Percentiles rank a stretch among this genome's conserved stretches.
phyloP scores from a whole-genome alignment of 768 basidiomycete species.

The Jaapia argillacea region DNA sequence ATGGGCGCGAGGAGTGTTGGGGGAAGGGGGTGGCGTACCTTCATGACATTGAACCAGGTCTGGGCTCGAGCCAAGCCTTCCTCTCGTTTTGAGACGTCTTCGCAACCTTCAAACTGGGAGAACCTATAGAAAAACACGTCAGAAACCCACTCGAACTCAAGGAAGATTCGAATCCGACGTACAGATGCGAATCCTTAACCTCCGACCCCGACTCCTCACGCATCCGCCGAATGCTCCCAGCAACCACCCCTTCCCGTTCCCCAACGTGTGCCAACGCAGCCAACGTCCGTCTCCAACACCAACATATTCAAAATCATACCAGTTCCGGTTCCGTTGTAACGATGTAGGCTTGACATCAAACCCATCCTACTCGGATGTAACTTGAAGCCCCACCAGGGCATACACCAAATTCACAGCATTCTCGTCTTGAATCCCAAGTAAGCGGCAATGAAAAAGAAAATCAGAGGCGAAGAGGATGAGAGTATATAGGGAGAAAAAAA shows the following conservation, averaged over 20 bases:
- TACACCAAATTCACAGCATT: conserved; percentile 79
- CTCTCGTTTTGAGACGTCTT: conserved; percentile 10
- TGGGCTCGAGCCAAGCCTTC: conserved; percentile 11
- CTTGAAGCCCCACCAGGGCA: conserved; percentile 60
- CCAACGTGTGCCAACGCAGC: conserved; percentile 77
- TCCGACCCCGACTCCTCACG: conserved; percentile 13
- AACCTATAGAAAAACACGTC: conserved; percentile 8
- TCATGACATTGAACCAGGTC: conserved; percentile 17
- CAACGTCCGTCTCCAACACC: conserved; percentile 67
- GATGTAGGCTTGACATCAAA: conserved; percentile 60
- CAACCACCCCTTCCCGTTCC: conserved; percentile 68
- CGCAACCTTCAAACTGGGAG: conserved; percentile 16
- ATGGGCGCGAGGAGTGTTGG: neutral
- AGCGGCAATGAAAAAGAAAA: neutral
- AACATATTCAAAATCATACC: conserved; percentile 76
- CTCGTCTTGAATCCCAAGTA: conserved; percentile 51
- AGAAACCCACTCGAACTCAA: neutral
- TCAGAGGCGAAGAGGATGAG: neutral
- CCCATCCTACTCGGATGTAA: conserved; percentile 75
- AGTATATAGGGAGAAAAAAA: too few relatives aligned
- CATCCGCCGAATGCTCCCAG: conserved; percentile 9
- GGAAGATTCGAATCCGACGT: conserved; percentile 5
- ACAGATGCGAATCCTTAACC: conserved; percentile 20
- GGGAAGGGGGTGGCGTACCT: conserved; percentile 5
- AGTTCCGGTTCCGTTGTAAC: conserved; percentile 67